Percentiles rank a stretch among this genome's conserved stretches.
Evolutionary conservation across 2,329 filamentous ascomycete species (phyloP).

Genomic region (Ambrosiella cleistominuta): DNA sequence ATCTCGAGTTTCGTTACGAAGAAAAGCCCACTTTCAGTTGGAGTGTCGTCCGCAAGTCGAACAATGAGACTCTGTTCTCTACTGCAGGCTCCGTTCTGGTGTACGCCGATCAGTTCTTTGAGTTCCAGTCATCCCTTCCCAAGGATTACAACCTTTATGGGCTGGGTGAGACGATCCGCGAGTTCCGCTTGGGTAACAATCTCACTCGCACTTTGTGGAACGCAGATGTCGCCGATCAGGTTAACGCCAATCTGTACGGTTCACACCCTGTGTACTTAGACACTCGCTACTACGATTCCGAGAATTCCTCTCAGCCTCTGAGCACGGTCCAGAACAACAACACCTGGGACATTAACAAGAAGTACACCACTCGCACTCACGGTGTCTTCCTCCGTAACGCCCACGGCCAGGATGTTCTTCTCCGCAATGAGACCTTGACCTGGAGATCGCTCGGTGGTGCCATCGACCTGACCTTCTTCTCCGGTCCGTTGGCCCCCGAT

Average conservation of each 20-base stretch:
- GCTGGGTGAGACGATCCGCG: slow-evolving; percentile 55
- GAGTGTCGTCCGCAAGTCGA: slow-evolving; percentile 39
- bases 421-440: slow-evolving; percentile 46
- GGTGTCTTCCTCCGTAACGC: slow-evolving; percentile 63
- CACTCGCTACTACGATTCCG: slow-evolving; percentile 51
- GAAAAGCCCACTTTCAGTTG: slow-evolving; percentile 49
- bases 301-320: slow-evolving; percentile 25
- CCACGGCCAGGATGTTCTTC: slow-evolving; percentile 56
- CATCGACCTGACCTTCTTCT: slow-evolving; percentile 65
- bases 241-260: slow-evolving; percentile 56
- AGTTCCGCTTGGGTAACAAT: slow-evolving; percentile 54
- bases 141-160: slow-evolving; percentile 62
- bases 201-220: slow-evolving; percentile 45
- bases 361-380: slow-evolving; percentile 53
- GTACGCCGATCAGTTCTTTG: slow-evolving; percentile 63
- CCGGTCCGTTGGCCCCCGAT: slow-evolving; percentile 49
- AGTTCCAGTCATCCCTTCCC: slow-evolving; percentile 46
- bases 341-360: slow-evolving; percentile 20
- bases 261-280: slow-evolving; percentile 65
- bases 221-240: slow-evolving; percentile 48
- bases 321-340: slow-evolving; percentile 28
- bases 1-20: slow-evolving; percentile 36
- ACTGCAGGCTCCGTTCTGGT: slow-evolving; percentile 47
- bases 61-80: slow-evolving; percentile 48
- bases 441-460: slow-evolving; percentile 61